Base-by-base conservation (phyloP, 192 early-diverging fungal species). In the Backusella tuberculispora region DNA sequence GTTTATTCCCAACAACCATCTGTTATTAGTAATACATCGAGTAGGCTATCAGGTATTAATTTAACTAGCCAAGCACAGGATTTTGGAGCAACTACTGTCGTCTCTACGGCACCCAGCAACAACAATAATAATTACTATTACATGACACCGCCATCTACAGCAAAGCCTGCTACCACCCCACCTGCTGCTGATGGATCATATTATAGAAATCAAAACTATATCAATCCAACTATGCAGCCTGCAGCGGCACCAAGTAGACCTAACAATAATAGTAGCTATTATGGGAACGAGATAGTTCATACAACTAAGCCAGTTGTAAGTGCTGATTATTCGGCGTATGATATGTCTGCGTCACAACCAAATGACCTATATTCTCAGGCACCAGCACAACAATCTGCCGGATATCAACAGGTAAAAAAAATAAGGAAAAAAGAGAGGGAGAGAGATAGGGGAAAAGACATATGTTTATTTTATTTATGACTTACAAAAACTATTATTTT, bases 261-360 rank as follows among this genome's bases (percentile, higher is more conserved):
- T 8, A 60, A 60, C 12, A 5, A 43, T 5, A 60, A 60, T 24
- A 19, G 48, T 50, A 19, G 6, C 8, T 60, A 60, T 10, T 60
- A 60, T 60, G 53, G 8, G 50, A 48, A 48, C n/a, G 47, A 48
- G 13, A 48, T 48, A 14, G n/a, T 17, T 48, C 47, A n/a, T 50
- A 19, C 19, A 19, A 50, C 29, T 34, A 50, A 19, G 0, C 48
- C 5, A 48, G 47, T n/a, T n/a, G n/a, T n/a, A n/a, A 56, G 24
- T 56, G 50, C 50, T 56, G 50, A 56, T 9, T 56, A 56, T 56
- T 56, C 50, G 24, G 50, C 50, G 24, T 56, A 56, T 56, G 50
- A 56, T 56, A 56, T 56, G 50, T 56, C 50, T 56, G 50, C 50
- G 21, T 24, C 50, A 56, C 50, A 56, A 56, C 50, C 50, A 6